Percentiles rank a stretch among this genome's conserved stretches.
Conservation (phyloP, 73 alveolate genomes). For the Diophrys sp. region DNA sequence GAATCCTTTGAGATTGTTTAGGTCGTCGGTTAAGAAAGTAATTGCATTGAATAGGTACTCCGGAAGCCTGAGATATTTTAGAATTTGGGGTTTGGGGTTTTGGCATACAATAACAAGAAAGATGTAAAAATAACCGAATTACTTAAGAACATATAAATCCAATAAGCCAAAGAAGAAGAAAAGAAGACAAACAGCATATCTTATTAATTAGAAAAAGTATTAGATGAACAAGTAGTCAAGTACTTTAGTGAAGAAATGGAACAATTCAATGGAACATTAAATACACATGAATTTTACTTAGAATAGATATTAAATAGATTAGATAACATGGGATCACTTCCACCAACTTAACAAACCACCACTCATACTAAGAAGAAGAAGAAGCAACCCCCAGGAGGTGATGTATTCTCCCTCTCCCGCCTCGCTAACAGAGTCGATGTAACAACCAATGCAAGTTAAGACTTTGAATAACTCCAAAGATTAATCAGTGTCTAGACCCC, state of each 20-base stretch:
- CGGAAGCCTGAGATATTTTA: no score
- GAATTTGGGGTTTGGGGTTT: no score
- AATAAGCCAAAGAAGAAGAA: not conserved
- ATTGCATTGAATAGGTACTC: not conserved
- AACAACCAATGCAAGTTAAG: no score
- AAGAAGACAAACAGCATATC: not conserved
- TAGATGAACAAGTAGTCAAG: not conserved
- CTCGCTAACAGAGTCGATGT: no score
- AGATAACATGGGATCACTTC: no score
- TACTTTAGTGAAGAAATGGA: not conserved
- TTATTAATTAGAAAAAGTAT: no score
- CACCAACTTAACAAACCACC: no score
- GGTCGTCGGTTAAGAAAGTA: not conserved
- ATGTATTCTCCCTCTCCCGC: no score
- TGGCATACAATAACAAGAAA: constrained; percentile 1
- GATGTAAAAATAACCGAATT: constrained; percentile 5
- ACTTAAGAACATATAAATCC: not conserved
- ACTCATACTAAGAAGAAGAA: no score
- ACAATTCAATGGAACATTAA: not conserved
- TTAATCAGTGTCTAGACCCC: no score
- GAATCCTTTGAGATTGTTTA: not conserved
- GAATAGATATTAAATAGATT: not conserved
- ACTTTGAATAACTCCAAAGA: no score
- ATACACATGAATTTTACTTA: not conserved
- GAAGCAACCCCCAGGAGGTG: no score